These are phyloP conservation scores for Trichosporon sp. DNA, from an alignment of 1,284 basidiomycete species.

Conservation along the genomic window DNA sequence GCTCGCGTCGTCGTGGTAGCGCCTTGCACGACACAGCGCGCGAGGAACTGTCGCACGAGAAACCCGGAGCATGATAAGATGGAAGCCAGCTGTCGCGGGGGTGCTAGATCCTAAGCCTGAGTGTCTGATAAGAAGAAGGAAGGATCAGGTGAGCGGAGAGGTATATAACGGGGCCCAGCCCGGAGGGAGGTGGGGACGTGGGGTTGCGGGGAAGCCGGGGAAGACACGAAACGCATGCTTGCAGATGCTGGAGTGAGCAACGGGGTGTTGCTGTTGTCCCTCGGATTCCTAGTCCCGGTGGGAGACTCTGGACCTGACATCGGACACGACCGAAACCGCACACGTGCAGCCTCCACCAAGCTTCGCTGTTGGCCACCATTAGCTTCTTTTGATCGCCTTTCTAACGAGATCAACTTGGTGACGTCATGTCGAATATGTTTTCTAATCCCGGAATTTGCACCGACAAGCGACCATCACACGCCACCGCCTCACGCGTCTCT, in stretches of 20 bases:
- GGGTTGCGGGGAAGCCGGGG: slow-evolving; percentile 13
- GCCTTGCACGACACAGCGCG: slow-evolving; percentile 19
- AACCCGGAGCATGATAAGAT: slow-evolving; percentile 26
- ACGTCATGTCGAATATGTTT: neutral
- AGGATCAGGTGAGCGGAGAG: neutral
- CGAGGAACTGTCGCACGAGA: slow-evolving; percentile 22
- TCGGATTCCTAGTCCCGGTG: slow-evolving; percentile 16
- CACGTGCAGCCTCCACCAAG: neutral
- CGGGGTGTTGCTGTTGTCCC: slow-evolving; percentile 14
- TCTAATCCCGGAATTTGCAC: neutral
- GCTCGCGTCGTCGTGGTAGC: slow-evolving; percentile 74
- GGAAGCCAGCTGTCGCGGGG: neutral
- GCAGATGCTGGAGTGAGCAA: neutral
- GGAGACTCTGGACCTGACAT: neutral
- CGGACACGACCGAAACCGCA: slow-evolving; percentile 17
- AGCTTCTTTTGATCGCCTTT: neutral
- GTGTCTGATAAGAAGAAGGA: neutral
- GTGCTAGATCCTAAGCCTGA: neutral
- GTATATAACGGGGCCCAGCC: slow-evolving; percentile 9
- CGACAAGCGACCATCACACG: neutral
- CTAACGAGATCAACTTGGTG: neutral
- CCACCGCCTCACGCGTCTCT: neutral
- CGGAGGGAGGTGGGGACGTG: neutral
- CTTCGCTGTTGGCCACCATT: too few species aligned
- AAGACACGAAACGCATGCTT: slow-evolving; percentile 15